Percentiles rank a stretch among this genome's conserved stretches.
These are phyloP conservation scores for Phytophthora syringae DNA, from an alignment of 352 stramenopile species.

Conservation along the genomic window DNA sequence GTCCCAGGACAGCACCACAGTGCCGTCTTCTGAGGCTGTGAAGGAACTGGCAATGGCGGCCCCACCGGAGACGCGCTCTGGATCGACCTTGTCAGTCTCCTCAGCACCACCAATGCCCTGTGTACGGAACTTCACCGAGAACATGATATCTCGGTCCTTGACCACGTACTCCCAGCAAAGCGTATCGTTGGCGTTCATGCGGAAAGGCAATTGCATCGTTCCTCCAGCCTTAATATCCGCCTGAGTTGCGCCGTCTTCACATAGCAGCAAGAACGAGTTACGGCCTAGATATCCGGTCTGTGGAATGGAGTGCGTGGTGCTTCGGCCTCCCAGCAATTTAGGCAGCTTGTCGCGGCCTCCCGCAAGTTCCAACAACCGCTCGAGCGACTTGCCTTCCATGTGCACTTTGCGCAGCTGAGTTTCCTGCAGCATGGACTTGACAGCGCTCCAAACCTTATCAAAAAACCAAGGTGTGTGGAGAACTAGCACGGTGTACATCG, in stretches of 20 bases:
- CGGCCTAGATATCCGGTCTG: slow-evolving; percentile 69
- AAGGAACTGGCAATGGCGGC: slow-evolving; percentile 58
- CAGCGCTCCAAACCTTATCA: slow-evolving; percentile 67
- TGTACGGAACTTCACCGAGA: slow-evolving; percentile 75
- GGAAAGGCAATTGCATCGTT: slow-evolving; percentile 71
- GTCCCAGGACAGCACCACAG: slow-evolving; percentile 76
- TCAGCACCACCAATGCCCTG: slow-evolving; percentile 71
- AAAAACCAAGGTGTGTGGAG: slow-evolving; percentile 78
- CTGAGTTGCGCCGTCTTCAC: slow-evolving; percentile 72
- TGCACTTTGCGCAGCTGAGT: slow-evolving; percentile 68
- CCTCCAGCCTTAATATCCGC: slow-evolving; percentile 70
- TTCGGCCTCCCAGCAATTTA: slow-evolving; percentile 66
- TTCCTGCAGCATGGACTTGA: slow-evolving; percentile 67
- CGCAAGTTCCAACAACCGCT: slow-evolving; percentile 53
- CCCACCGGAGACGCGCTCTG: slow-evolving; percentile 44
- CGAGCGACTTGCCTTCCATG: slow-evolving; percentile 58
- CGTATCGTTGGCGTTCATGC: slow-evolving; percentile 72
- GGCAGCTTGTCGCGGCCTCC: slow-evolving; percentile 59
- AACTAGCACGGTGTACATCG: slow-evolving; percentile 58
- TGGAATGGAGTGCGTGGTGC: slow-evolving; percentile 55
- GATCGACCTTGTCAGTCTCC: slow-evolving; percentile 61
- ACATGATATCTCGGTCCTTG: slow-evolving; percentile 68
- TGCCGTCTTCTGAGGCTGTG: slow-evolving; percentile 68
- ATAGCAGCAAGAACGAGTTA: slow-evolving; percentile 70
- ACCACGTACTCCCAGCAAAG: slow-evolving; percentile 83